phyloP scores from a whole-genome alignment of 2,329 filamentous ascomycete species.

The Sporothrix protearum region DNA sequence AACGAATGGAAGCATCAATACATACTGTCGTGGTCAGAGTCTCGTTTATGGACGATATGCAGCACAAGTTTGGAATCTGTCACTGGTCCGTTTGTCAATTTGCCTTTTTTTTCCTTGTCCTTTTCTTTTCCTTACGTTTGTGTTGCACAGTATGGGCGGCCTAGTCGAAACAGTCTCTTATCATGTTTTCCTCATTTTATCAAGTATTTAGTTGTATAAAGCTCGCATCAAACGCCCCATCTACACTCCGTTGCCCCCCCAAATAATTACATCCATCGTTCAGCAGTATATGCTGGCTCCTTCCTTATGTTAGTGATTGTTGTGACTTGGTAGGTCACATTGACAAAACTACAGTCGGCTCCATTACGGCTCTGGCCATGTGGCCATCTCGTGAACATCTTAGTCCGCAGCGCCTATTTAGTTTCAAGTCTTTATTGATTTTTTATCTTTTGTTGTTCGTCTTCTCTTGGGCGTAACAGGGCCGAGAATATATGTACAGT shows the following conservation, averaged over 20 bases:
- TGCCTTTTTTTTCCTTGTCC: not conserved
- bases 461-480: not conserved
- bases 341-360: not conserved
- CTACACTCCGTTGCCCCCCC: not conserved
- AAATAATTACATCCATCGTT: not conserved
- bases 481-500: slow-evolving; percentile 21
- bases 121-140: not conserved
- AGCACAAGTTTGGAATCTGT: not conserved
- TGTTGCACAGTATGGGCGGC: not conserved
- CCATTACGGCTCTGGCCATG: not conserved
- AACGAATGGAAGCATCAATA: not conserved
- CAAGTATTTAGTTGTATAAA: slow-evolving; percentile 11
- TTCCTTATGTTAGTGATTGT: not conserved
- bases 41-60: not conserved
- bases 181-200: not conserved
- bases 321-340: not conserved
- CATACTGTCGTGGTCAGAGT: not conserved
- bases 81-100: not conserved
- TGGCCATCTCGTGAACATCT: not conserved
- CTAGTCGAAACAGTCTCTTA: not conserved
- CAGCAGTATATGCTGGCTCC: not conserved
- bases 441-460: slow-evolving; percentile 12
- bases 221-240: not conserved
- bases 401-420: not conserved
- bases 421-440: not conserved